phyloP scores from a whole-genome alignment of 2,329 filamentous ascomycete genomes.

The Penicillium sp. region DNA sequence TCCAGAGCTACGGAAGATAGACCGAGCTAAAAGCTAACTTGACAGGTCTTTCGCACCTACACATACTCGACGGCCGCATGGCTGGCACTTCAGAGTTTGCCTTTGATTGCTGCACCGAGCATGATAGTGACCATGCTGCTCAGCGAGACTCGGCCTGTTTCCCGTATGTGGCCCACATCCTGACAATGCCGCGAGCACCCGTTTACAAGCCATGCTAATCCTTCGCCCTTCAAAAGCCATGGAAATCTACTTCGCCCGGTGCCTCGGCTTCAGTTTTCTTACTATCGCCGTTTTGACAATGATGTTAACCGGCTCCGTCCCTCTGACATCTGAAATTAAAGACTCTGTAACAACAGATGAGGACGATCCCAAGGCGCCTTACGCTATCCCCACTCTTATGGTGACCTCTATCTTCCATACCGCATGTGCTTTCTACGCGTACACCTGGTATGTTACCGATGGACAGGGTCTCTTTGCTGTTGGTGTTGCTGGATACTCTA shows the following conservation, averaged over 20 bases:
- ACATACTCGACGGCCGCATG: constrained; percentile 46
- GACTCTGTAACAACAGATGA: constrained; percentile 44
- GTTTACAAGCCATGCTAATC: constrained; percentile 7
- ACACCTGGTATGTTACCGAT: constrained; percentile 61
- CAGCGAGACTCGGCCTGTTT: constrained; percentile 55
- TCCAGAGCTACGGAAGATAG: constrained; percentile 2
- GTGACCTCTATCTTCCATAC: constrained; percentile 67
- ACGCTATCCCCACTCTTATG: constrained; percentile 64
- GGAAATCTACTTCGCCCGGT: constrained; percentile 71
- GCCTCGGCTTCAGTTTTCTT: constrained; percentile 66
- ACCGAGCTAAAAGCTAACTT: constrained; percentile 6
- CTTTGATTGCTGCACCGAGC: constrained; percentile 59
- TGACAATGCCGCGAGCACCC: neutral
- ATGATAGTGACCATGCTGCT: constrained; percentile 61
- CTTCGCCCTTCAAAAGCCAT: constrained; percentile 47
- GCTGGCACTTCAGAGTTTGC: constrained; percentile 47
- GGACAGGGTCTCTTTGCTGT: constrained; percentile 59
- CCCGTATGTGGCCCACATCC: constrained; percentile 43
- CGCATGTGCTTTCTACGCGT: constrained; percentile 63
- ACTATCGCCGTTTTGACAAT: constrained; percentile 63
- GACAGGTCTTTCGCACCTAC: constrained; percentile 46
- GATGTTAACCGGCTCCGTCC: constrained; percentile 68
- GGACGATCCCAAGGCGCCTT: constrained; percentile 55
- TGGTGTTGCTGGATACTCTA: constrained; percentile 57
- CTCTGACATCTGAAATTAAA: constrained; percentile 54